phyloP scores from a whole-genome alignment of 2,329 filamentous ascomycete species.

The Fusarium pseudonygamai region DNA sequence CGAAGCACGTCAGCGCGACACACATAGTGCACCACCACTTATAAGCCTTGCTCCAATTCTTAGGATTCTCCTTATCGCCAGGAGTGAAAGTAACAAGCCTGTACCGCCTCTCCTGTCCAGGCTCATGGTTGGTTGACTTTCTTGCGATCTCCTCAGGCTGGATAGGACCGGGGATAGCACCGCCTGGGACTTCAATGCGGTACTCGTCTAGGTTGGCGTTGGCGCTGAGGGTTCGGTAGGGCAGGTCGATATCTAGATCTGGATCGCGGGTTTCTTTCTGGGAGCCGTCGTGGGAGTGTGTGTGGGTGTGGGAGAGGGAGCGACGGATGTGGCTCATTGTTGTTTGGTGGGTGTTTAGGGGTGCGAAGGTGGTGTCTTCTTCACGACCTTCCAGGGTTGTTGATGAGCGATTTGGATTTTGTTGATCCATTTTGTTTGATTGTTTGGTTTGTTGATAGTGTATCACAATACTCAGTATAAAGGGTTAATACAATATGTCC shows the following conservation, averaged over 20 bases:
- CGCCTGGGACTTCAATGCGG: slow-evolving; percentile 66
- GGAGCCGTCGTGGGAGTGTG: slow-evolving; percentile 16
- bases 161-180: slow-evolving; percentile 65
- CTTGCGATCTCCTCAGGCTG: slow-evolving; percentile 40
- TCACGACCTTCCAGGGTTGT: slow-evolving; percentile 27
- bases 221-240: slow-evolving; percentile 70
- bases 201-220: slow-evolving; percentile 74
- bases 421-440: slow-evolving; percentile 17
- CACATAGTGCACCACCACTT: slow-evolving; percentile 91
- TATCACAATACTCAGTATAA: not conserved
- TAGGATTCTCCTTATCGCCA: slow-evolving; percentile 80
- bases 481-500: not conserved
- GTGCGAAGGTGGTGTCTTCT: slow-evolving; percentile 34
- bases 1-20: slow-evolving; percentile 79
- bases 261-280: slow-evolving; percentile 52
- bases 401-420: slow-evolving; percentile 29
- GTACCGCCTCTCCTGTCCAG: slow-evolving; percentile 48
- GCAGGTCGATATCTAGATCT: slow-evolving; percentile 64
- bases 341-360: slow-evolving; percentile 36
- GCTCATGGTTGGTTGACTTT: slow-evolving; percentile 19
- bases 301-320: slow-evolving; percentile 35
- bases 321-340: slow-evolving; percentile 30
- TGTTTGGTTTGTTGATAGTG: not conserved
- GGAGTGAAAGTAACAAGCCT: slow-evolving; percentile 72
- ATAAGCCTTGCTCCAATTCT: slow-evolving; percentile 81